A percentile compares a stretch with the other conserved stretches of the same genome.
These are phyloP conservation scores for Flaveria bidentis DNA, from an alignment of 129 eudicot species.

Conservation along the genomic window DNA sequence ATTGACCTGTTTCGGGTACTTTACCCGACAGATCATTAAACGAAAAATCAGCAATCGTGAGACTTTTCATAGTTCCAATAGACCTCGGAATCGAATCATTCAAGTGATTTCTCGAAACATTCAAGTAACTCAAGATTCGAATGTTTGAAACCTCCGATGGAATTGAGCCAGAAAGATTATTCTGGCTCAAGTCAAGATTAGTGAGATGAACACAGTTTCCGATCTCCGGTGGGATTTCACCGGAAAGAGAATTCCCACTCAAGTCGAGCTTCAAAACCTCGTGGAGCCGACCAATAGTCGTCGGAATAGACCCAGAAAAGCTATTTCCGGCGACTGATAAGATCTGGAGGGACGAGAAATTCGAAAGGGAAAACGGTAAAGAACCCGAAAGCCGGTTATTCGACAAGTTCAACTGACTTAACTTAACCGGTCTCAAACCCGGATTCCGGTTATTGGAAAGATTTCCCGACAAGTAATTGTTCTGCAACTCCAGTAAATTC, in stretches of 20 bases:
- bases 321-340: conserved; percentile 63
- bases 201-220: conserved; percentile 64
- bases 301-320: conserved; percentile 69
- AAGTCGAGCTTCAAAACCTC: conserved; percentile 63
- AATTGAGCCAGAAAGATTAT: conserved; percentile 69
- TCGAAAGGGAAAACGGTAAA: conserved; percentile 69
- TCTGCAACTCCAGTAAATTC: conserved; percentile 79
- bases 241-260: conserved; percentile 57
- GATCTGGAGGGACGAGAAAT: conserved; percentile 72
- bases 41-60: conserved; percentile 81
- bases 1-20: conserved; percentile 80
- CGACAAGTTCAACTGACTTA: conserved; percentile 65
- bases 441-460: conserved; percentile 51
- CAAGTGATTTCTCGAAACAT: conserved; percentile 75
- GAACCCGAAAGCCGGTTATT: conserved; percentile 72
- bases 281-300: conserved; percentile 65
- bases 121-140: conserved; percentile 72
- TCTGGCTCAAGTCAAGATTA: conserved; percentile 83
- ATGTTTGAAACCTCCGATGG: conserved; percentile 60
- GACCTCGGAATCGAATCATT: conserved; percentile 63
- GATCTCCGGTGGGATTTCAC: conserved; percentile 68
- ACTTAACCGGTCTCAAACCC: conserved; percentile 43
- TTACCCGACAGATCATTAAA: conserved; percentile 82
- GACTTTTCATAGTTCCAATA: conserved; percentile 78
- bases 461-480: conserved; percentile 67